A percentile compares a stretch with the other conserved stretches of the same genome.
Evolutionary conservation across 2,329 filamentous ascomycete genomes (phyloP).

Genomic region (Aspergillus ochraceus): DNA sequence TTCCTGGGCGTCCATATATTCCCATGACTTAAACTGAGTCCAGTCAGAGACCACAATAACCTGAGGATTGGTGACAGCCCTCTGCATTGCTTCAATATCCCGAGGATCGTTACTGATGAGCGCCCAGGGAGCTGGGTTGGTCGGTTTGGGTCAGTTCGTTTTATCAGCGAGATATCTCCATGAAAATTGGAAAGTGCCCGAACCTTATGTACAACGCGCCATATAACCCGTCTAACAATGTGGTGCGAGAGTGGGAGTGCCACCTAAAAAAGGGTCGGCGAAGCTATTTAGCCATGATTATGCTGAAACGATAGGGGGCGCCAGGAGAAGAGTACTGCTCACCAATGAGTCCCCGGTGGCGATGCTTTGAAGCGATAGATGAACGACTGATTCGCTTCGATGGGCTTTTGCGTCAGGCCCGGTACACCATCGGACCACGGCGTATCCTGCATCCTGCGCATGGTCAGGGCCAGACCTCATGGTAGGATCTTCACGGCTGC

Average conservation of each 20-base stretch:
- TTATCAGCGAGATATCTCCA: neutral
- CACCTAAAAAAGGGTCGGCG: neutral
- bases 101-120: neutral
- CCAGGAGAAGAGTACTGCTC: neutral
- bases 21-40: neutral
- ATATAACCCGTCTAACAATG: neutral
- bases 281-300: neutral
- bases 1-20: neutral
- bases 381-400: slow-evolving; percentile 51
- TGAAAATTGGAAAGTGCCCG: neutral
- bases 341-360: neutral
- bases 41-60: neutral
- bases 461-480: neutral
- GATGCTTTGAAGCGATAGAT: slow-evolving; percentile 56
- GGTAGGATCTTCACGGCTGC: neutral
- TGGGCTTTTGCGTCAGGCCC: slow-evolving; percentile 56
- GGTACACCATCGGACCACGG: slow-evolving; percentile 64
- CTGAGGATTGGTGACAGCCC: neutral
- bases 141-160: neutral
- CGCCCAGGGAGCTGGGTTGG: neutral
- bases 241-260: neutral
- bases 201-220: neutral
- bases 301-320: neutral
- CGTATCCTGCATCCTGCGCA: slow-evolving; percentile 35
- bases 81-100: neutral